Evolutionary conservation across 1,284 basidiomycete genomes (phyloP).

Genomic region (Cutaneotrichosporon arboriforme): DNA sequence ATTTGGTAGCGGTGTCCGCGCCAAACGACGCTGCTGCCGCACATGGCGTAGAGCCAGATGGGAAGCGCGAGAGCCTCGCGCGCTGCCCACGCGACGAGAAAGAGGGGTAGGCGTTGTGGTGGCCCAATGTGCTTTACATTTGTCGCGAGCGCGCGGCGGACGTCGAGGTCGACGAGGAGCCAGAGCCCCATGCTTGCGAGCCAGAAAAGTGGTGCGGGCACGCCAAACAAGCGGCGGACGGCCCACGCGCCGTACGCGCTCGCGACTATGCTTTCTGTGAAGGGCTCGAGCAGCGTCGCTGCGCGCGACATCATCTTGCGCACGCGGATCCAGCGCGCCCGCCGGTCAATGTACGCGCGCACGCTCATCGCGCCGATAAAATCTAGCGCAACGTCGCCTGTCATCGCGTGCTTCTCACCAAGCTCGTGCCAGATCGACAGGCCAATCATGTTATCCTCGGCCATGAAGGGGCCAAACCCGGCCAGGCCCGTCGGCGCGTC

Average conservation of each 20-base stretch:
- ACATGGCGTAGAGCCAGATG: conserved; percentile 73
- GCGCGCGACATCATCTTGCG: conserved; percentile 82
- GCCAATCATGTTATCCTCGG: conserved; percentile 95
- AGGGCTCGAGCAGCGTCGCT: conserved; percentile 78
- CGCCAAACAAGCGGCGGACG: conserved; percentile 55
- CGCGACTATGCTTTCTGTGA: conserved; percentile 75
- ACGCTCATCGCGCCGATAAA: conserved; percentile 80
- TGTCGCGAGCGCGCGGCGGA: conserved; percentile 34
- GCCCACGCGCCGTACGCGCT: conserved; percentile 61
- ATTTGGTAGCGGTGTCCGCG: conserved; percentile 55
- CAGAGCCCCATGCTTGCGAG: conserved; percentile 64
- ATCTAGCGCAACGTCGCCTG: conserved; percentile 80
- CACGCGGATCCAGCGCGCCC: conserved; percentile 89
- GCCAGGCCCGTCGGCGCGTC: conserved; percentile 55
- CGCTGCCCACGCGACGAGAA: conserved; percentile 67
- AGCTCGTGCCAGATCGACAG: conserved; percentile 85
- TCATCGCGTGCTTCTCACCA: conserved; percentile 74
- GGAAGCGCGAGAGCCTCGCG: conserved; percentile 77
- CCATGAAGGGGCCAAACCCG: conserved; percentile 77
- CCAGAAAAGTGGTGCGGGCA: conserved; percentile 60
- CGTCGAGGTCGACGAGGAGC: conserved; percentile 45
- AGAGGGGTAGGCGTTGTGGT: conserved; percentile 51
- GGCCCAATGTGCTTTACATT: conserved; percentile 67
- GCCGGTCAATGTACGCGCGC: conserved; percentile 71
- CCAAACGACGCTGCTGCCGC: conserved; percentile 76